Conservation (phyloP, 2,329 filamentous ascomycete species). For the Colletotrichum sp. region DNA sequence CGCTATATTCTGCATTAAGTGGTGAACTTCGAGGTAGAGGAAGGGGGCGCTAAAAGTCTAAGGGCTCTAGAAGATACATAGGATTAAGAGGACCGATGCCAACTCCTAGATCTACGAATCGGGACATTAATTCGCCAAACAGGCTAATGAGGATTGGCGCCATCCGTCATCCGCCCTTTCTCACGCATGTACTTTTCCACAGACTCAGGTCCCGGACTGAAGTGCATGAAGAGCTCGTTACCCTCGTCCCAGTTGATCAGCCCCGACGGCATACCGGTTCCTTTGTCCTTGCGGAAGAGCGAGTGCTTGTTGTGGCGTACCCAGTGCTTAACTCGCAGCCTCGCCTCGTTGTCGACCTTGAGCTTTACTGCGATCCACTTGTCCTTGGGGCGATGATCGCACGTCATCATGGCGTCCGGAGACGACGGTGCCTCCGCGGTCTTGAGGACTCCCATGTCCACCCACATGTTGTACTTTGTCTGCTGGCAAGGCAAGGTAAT, state of each 20-base stretch:
- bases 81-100: not conserved
- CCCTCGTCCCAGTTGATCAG: conserved; percentile 33
- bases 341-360: conserved; percentile 63
- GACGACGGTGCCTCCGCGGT: conserved; percentile 30
- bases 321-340: conserved; percentile 50
- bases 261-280: conserved; percentile 33
- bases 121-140: not conserved
- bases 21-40: not conserved
- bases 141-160: not conserved
- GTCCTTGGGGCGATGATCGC: conserved; percentile 58
- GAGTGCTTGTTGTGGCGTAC: conserved; percentile 39
- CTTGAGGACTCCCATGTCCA: conserved; percentile 56
- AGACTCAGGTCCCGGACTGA: conserved; percentile 28
- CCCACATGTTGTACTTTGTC: conserved; percentile 55
- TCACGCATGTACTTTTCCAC: conserved; percentile 23
- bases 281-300: conserved; percentile 27
- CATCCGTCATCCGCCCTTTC: not conserved
- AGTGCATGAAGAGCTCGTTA: conserved; percentile 36
- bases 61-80: not conserved
- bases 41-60: not conserved
- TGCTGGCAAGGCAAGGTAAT: conserved; percentile 53
- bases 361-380: conserved; percentile 64
- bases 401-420: conserved; percentile 48
- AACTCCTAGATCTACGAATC: not conserved
- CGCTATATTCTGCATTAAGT: not conserved